These are phyloP conservation scores for Backusella morwellensis DNA, from an alignment of 192 early-diverging fungal genomes.

Conservation along the genomic window DNA sequence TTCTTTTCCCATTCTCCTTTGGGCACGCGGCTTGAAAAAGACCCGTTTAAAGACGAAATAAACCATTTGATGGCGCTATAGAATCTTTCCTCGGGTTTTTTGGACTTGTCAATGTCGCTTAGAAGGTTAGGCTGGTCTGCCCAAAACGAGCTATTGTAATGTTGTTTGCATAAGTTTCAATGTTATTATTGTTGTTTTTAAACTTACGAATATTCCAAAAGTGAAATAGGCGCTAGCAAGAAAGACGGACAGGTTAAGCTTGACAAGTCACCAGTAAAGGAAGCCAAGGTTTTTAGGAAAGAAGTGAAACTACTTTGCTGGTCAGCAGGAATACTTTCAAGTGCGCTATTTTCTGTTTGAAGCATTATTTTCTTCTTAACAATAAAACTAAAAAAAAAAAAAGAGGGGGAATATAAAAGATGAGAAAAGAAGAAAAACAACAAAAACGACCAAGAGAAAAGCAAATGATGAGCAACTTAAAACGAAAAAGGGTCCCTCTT, in stretches of 20 bases:
- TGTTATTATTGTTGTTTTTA: neutral
- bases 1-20: constrained; percentile 69
- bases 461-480: neutral
- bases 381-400: neutral
- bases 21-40: constrained; percentile 68
- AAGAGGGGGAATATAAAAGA: neutral
- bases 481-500: neutral
- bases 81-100: constrained; percentile 62
- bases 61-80: constrained; percentile 73
- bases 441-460: neutral
- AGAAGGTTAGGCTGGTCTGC: constrained; percentile 57
- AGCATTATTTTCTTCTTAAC: neutral
- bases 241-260: constrained; percentile 80
- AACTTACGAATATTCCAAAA: constrained; percentile 74
- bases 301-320: constrained; percentile 62
- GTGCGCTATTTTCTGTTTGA: constrained; percentile 13
- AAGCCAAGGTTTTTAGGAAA: constrained; percentile 67
- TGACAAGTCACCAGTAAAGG: constrained; percentile 80
- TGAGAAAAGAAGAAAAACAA: neutral
- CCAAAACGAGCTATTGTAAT: constrained; percentile 43
- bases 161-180: neutral
- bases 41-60: constrained; percentile 76
- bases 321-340: constrained; percentile 55
- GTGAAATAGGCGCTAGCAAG: constrained; percentile 69
- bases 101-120: constrained; percentile 51